Evolutionary conservation across 2,329 filamentous ascomycete genomes (phyloP).

Genomic region (Arthroderma uncinatum): DNA sequence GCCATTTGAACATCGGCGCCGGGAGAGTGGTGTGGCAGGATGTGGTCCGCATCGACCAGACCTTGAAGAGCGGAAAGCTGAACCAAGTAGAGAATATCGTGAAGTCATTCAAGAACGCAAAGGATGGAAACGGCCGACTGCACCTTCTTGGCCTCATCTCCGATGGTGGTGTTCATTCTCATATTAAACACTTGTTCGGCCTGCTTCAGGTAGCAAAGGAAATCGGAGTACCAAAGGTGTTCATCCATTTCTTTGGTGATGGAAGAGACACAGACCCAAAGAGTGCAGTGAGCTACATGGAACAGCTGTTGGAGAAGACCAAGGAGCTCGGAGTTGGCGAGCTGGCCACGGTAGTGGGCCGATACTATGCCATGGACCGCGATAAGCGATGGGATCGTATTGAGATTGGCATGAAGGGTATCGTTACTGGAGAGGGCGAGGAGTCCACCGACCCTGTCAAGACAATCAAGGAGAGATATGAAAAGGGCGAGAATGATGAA

Average conservation of each 20-base stretch:
- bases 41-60: slow-evolving; percentile 89
- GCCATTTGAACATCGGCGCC: slow-evolving; percentile 95
- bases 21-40: slow-evolving; percentile 98
- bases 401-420: slow-evolving; percentile 76
- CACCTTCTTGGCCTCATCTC: slow-evolving; percentile 88
- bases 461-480: slow-evolving; percentile 79
- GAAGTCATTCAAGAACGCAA: slow-evolving; percentile 65
- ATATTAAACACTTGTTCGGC: slow-evolving; percentile 84
- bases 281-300: slow-evolving; percentile 76
- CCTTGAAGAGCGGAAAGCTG: slow-evolving; percentile 75
- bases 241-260: slow-evolving; percentile 98
- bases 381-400: slow-evolving; percentile 98
- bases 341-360: slow-evolving; percentile 83
- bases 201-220: slow-evolving; percentile 85
- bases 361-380: slow-evolving; percentile 98
- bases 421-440: slow-evolving; percentile 80
- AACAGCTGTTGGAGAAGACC: slow-evolving; percentile 67
- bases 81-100: slow-evolving; percentile 66
- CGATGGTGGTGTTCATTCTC: slow-evolving; percentile 91
- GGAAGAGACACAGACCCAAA: slow-evolving; percentile 97
- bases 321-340: slow-evolving; percentile 79
- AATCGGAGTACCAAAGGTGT: slow-evolving; percentile 76
- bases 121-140: slow-evolving; percentile 79
- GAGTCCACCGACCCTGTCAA: slow-evolving; percentile 71
- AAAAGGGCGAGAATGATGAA: slow-evolving; percentile 82